These are phyloP conservation scores for Talaromyces sp. DNA, from an alignment of 2,329 filamentous ascomycete species.

Conservation along the genomic window DNA sequence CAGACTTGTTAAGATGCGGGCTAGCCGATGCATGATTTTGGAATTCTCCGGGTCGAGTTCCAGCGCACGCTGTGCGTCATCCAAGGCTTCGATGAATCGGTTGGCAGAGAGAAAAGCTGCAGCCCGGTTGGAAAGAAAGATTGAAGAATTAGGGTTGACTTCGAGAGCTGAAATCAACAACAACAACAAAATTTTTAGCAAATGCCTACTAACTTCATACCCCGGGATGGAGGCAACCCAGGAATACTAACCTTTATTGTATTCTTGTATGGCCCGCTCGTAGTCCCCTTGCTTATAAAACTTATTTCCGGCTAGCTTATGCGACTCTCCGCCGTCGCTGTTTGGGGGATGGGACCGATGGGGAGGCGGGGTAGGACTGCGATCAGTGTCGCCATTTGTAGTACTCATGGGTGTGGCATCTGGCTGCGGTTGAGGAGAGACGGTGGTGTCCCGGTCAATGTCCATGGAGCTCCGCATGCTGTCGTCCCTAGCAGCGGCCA, in stretches of 20 bases:
- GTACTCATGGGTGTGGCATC: conserved; percentile 22
- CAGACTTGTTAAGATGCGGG: conserved; percentile 81
- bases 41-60: conserved; percentile 78
- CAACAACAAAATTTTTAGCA: conserved; percentile 8
- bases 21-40: conserved; percentile 83
- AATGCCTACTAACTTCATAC: neutral
- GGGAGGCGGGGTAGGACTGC: conserved; percentile 44
- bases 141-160: conserved; percentile 75
- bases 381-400: conserved; percentile 28
- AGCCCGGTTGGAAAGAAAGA: conserved; percentile 90
- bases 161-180: conserved; percentile 64
- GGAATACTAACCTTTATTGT: conserved; percentile 74
- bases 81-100: conserved; percentile 71
- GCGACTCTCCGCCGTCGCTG: conserved; percentile 83
- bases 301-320: conserved; percentile 90
- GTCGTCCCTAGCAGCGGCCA: conserved; percentile 42
- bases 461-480: conserved; percentile 64
- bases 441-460: conserved; percentile 60
- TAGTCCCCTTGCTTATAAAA: conserved; percentile 96
- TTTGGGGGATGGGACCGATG: conserved; percentile 36
- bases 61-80: conserved; percentile 77
- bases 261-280: conserved; percentile 79
- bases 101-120: conserved; percentile 88
- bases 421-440: conserved; percentile 52
- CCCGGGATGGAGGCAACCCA: neutral